Conservation (phyloP, 2,329 filamentous ascomycete species). For the Aspergillus luchuensis region DNA sequence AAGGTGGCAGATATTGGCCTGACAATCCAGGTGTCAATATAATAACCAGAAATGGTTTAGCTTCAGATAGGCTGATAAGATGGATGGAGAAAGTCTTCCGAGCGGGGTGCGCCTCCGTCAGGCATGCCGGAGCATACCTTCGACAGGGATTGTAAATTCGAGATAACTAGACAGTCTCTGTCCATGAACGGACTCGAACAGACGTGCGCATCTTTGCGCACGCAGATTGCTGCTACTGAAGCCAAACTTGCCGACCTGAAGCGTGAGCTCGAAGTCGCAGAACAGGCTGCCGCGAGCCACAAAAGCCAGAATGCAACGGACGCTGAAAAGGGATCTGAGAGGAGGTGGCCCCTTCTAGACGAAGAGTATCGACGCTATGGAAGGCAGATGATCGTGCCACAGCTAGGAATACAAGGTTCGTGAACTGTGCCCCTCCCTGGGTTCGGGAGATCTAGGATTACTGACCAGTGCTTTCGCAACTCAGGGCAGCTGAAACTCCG, state of each 20-base stretch:
- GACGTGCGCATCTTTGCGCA: constrained; percentile 36
- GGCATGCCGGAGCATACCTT: background rate
- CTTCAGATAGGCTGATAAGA: constrained; percentile 4
- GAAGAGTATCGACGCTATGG: constrained; percentile 87
- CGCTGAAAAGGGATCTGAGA: background rate
- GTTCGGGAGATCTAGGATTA: background rate
- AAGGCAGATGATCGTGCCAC: constrained; percentile 84
- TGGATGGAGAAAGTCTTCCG: constrained; percentile 1
- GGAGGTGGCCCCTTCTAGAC: constrained; percentile 67
- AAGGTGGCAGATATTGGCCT: background rate
- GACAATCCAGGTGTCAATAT: background rate
- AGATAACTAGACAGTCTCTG: background rate
- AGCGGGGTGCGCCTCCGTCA: constrained; percentile 1
- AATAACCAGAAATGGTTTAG: constrained; percentile 9
- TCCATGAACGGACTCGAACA: constrained; percentile 28
- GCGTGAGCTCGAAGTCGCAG: constrained; percentile 37
- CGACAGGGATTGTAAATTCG: too few species aligned
- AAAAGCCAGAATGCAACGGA: constrained; percentile 11
- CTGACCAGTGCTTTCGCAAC: constrained; percentile 6
- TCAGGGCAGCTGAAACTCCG: constrained; percentile 75
- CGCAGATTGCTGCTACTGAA: constrained; percentile 42
- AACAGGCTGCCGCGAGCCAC: constrained; percentile 28
- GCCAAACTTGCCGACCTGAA: constrained; percentile 38
- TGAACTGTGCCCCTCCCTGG: background rate
- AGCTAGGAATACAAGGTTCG: constrained; percentile 73